These are phyloP conservation scores for Solanum appendiculatum DNA, from an alignment of 257 asterid genomes.

Conservation along the genomic window DNA sequence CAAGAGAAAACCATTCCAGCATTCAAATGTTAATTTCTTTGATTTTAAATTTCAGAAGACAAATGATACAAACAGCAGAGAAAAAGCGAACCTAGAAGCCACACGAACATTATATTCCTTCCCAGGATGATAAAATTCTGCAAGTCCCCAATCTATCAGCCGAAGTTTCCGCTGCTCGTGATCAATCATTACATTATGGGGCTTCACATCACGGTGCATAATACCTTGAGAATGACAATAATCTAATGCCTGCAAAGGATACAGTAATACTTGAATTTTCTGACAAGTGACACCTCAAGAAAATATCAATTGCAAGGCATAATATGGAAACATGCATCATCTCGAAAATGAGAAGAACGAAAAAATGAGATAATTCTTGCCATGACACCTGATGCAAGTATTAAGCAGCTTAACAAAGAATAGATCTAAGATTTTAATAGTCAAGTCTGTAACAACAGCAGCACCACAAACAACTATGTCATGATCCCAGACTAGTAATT, in stretches of 20 bases:
- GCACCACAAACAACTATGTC: background rate
- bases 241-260: slow-evolving; percentile 25
- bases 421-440: background rate
- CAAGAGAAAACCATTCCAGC: background rate
- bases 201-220: slow-evolving; percentile 50
- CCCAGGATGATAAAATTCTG: slow-evolving; percentile 41
- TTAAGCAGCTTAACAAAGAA: background rate
- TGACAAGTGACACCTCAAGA: background rate
- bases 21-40: background rate
- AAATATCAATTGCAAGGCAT: background rate
- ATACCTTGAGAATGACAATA: slow-evolving; percentile 42
- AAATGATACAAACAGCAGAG: background rate
- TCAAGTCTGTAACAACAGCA: background rate
- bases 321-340: background rate
- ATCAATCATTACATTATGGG: slow-evolving; percentile 45
- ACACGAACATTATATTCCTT: slow-evolving; percentile 42
- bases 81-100: slow-evolving; percentile 34
- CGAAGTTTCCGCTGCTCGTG: slow-evolving; percentile 42
- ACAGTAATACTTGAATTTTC: background rate
- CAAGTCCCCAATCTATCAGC: slow-evolving; percentile 44
- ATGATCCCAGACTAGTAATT: background rate
- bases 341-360: background rate
- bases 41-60: background rate
- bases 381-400: background rate
- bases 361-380: background rate